Evolutionary conservation across 257 asterid species (phyloP).

Genomic region (Solanum raphanifolium): DNA sequence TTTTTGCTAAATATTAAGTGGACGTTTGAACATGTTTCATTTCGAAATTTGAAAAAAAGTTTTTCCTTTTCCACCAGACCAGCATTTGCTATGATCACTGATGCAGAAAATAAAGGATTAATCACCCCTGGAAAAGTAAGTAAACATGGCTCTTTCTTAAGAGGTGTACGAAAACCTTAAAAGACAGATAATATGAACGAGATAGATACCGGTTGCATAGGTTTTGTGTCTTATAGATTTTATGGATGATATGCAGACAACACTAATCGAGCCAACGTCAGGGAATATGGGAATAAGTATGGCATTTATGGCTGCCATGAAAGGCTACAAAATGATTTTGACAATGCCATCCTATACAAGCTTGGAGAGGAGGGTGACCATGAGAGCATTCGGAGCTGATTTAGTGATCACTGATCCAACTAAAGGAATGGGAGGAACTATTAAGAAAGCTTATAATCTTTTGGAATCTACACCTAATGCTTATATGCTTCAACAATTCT

Average conservation of each 20-base stretch:
- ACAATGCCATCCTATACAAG: conserved; percentile 98
- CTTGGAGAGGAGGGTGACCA: conserved; percentile 81
- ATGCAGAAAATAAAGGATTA: conserved; percentile 44
- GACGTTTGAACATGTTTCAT: neutral
- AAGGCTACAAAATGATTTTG: conserved; percentile 88
- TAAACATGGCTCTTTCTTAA: neutral
- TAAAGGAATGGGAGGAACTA: conserved; percentile 39
- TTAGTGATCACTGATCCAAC: conserved; percentile 77
- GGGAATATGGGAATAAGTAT: conserved; percentile 98
- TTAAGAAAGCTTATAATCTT: conserved; percentile 38
- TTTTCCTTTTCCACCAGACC: conserved; percentile 17
- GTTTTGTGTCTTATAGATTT: neutral
- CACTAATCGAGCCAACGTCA: conserved; percentile 81
- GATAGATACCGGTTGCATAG: neutral
- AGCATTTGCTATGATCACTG: conserved; percentile 42
- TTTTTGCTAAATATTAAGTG: neutral
- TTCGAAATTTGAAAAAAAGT: neutral
- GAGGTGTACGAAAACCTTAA: neutral
- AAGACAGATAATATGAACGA: neutral
- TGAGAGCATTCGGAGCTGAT: conserved; percentile 95
- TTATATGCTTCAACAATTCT: conserved; percentile 37
- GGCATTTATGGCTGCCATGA: conserved; percentile 96
- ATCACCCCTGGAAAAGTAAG: conserved; percentile 41
- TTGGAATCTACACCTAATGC: conserved; percentile 37
- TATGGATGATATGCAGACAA: conserved; percentile 25